Conservation (phyloP, 768 basidiomycete genomes). For the Tylopilus intermedius region DNA sequence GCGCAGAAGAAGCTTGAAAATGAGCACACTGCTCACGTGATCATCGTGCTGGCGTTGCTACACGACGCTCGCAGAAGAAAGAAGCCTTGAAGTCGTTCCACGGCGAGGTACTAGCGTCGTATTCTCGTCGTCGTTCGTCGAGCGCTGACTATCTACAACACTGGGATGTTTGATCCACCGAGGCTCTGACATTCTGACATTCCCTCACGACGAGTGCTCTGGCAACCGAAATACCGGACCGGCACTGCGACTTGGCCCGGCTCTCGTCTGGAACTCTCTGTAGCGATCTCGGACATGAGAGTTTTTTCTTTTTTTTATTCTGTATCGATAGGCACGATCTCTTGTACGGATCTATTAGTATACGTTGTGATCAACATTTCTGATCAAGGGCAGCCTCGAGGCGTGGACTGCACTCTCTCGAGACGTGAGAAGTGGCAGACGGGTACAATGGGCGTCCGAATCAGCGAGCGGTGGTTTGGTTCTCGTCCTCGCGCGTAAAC, state of each 20-base stretch:
- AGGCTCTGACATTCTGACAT: neutral
- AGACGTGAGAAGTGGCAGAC: conserved; percentile 18
- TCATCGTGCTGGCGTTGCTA: conserved; percentile 1
- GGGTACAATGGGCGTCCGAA: conserved; percentile 9
- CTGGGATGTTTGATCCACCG: neutral
- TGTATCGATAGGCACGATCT: neutral
- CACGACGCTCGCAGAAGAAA: neutral
- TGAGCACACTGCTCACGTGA: conserved; percentile 19
- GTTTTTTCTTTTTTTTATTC: neutral
- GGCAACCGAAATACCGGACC: conserved; percentile 9
- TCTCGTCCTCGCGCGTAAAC: conserved; percentile 25
- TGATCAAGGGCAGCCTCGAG: conserved; percentile 22
- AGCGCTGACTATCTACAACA: neutral
- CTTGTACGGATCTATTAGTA: neutral
- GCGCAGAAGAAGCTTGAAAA: conserved; percentile 9
- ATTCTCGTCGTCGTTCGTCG: neutral
- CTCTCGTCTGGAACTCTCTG: neutral
- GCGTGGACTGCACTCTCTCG: neutral
- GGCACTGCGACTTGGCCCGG: neutral
- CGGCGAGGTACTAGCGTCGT: too few relatives aligned
- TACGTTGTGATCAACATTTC: neutral
- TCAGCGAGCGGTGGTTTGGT: conserved; percentile 18
- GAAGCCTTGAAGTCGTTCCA: too few relatives aligned
- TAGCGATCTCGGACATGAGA: neutral
- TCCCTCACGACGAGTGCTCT: conserved; percentile 16